A percentile compares a stretch with the other conserved stretches of the same genome.
Evolutionary conservation across 2,329 filamentous ascomycete species (phyloP).

Genomic region (Diaporthe citrichinensis): DNA sequence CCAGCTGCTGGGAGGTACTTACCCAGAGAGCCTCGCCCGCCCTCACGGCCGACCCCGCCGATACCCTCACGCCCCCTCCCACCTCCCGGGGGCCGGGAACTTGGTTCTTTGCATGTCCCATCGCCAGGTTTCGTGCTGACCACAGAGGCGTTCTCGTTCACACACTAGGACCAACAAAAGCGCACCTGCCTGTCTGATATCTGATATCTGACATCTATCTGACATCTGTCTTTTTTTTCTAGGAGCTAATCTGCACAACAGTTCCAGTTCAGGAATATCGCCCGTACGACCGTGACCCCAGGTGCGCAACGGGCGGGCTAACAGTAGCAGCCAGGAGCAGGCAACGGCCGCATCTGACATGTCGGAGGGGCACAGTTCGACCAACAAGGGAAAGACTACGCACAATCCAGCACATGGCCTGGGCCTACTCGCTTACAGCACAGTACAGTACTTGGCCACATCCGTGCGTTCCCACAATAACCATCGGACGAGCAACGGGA

Average conservation of each 20-base stretch:
- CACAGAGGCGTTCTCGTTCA: background rate
- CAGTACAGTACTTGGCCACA: background rate
- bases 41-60: background rate
- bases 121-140: conserved; percentile 5
- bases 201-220: conserved; percentile 23
- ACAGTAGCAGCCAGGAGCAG: background rate
- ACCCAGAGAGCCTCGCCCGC: background rate
- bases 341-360: conserved; percentile 21
- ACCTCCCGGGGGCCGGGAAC: too few relatives aligned
- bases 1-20: background rate
- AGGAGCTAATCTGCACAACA: background rate
- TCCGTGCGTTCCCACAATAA: conserved; percentile 25
- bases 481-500: conserved; percentile 16
- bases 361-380: background rate
- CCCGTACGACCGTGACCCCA: background rate
- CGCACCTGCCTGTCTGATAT: background rate
- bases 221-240: background rate
- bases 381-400: background rate
- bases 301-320: conserved; percentile 20
- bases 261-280: conserved; percentile 26
- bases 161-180: background rate
- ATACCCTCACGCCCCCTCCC: conserved; percentile 27
- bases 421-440: background rate
- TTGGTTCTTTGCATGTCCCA: conserved; percentile 12
- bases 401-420: too few relatives aligned